These are phyloP conservation scores for Terfezia boudieri DNA, from an alignment of 495 filamentous ascomycete species.

Conservation along the genomic window DNA sequence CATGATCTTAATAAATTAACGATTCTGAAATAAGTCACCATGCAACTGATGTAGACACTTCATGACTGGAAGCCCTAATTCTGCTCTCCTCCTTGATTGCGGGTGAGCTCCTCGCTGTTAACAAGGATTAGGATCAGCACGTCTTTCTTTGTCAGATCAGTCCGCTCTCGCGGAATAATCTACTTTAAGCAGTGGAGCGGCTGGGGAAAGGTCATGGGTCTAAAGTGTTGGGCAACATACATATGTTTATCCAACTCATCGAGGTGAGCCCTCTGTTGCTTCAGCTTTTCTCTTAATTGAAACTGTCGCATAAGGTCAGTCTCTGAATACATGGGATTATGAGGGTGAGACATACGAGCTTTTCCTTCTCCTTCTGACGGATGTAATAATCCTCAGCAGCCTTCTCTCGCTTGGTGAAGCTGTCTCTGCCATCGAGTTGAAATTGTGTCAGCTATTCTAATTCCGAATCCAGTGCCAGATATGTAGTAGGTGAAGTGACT, in stretches of 20 bases:
- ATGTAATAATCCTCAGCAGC: conserved; percentile 71
- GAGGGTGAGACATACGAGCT: conserved; percentile 31
- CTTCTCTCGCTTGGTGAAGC: conserved; percentile 75
- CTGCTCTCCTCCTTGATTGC: conserved; percentile 46
- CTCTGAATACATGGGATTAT: background rate
- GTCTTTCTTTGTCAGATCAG: no score
- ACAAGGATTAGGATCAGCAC: background rate
- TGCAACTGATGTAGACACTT: no score
- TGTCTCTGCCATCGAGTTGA: conserved; percentile 34
- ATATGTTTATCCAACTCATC: conserved; percentile 67
- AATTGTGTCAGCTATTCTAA: no score
- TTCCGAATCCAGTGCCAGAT: no score
- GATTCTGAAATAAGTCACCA: no score
- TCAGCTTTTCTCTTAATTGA: conserved; percentile 53
- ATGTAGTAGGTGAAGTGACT: no score
- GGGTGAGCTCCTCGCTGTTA: conserved; percentile 42
- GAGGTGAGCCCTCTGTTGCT: conserved; percentile 56
- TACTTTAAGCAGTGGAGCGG: no score
- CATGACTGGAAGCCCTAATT: conserved; percentile 28
- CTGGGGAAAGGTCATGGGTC: no score
- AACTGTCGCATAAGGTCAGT: conserved; percentile 19
- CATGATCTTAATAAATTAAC: no score
- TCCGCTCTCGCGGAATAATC: no score
- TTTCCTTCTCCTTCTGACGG: conserved; percentile 60
- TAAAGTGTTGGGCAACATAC: conserved; percentile 26